Evolutionary conservation across 805 yeast genomes (phyloP).

Genomic region (Candida jianshihensis): DNA sequence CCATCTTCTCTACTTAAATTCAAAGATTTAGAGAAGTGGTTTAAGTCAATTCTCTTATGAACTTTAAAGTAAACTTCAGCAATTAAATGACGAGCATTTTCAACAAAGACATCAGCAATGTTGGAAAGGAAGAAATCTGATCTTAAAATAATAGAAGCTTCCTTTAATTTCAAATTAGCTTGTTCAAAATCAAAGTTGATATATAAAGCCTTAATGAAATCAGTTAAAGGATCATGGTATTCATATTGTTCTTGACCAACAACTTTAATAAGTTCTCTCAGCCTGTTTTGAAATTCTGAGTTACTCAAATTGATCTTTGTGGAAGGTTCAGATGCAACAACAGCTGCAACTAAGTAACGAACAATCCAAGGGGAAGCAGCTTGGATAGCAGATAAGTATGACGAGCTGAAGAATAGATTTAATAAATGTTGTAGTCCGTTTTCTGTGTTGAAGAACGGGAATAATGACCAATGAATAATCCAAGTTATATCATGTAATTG

Average conservation of each 20-base stretch:
- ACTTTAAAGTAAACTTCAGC: constrained; percentile 49
- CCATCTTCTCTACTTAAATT: constrained; percentile 40
- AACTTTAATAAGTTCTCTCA: constrained; percentile 51
- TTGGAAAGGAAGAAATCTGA: constrained; percentile 51
- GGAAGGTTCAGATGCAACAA: constrained; percentile 31
- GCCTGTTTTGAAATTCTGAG: constrained; percentile 40
- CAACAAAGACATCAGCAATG: constrained; percentile 34
- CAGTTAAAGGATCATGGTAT: constrained; percentile 57
- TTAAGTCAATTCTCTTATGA: constrained; percentile 41
- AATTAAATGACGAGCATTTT: constrained; percentile 42
- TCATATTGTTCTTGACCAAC: constrained; percentile 59
- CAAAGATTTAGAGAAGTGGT: constrained; percentile 36
- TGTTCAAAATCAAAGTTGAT: constrained; percentile 52
- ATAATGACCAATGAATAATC: constrained; percentile 64
- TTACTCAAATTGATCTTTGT: constrained; percentile 21
- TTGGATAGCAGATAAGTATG: constrained; percentile 60
- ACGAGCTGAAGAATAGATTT: constrained; percentile 52
- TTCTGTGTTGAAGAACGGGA: constrained; percentile 50
- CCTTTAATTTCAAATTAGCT: constrained; percentile 40
- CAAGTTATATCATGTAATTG: constrained; percentile 61
- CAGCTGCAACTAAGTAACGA: constrained; percentile 60
- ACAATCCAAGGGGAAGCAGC: constrained; percentile 68
- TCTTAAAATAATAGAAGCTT: constrained; percentile 40
- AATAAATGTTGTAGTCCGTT: constrained; percentile 46
- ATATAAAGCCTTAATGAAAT: constrained; percentile 47